phyloP scores from a whole-genome alignment of 2,329 filamentous ascomycete species.

The Pleurostoma richardsiae region DNA sequence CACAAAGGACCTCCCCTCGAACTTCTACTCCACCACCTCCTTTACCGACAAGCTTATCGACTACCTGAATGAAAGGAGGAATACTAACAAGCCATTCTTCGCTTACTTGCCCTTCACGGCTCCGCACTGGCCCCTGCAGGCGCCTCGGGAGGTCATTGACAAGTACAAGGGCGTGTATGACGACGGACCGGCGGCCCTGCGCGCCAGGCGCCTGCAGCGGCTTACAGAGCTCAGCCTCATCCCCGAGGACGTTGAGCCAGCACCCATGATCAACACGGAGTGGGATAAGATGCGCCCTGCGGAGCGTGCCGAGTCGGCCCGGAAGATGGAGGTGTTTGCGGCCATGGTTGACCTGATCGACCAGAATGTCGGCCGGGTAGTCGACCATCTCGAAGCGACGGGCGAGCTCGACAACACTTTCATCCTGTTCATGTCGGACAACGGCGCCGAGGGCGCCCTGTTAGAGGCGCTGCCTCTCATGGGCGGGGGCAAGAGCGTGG shows the following conservation, averaged over 20 bases:
- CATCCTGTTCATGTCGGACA: constrained; percentile 32
- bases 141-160: constrained; percentile 44
- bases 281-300: constrained; percentile 15
- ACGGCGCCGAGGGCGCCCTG: constrained; percentile 51
- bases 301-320: constrained; percentile 13
- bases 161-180: constrained; percentile 56
- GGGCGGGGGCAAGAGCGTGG: constrained; percentile 44
- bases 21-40: constrained; percentile 40
- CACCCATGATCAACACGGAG: constrained; percentile 31
- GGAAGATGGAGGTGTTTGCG: constrained; percentile 42
- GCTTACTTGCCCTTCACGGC: constrained; percentile 56
- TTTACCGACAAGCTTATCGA: constrained; percentile 9
- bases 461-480: constrained; percentile 56
- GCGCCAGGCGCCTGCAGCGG: constrained; percentile 43
- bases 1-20: constrained; percentile 36
- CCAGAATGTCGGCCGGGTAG: constrained; percentile 44
- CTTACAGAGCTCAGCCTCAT: constrained; percentile 54
- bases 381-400: constrained; percentile 42
- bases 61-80: constrained; percentile 40
- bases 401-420: constrained; percentile 48
- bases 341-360: constrained; percentile 55
- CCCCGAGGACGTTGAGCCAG: constrained; percentile 39
- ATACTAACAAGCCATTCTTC: constrained; percentile 43
- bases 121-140: constrained; percentile 59
- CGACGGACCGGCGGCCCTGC: constrained; percentile 52